Conservation (phyloP, 164 flowering plant species). For the Vitis amurensis region DNA sequence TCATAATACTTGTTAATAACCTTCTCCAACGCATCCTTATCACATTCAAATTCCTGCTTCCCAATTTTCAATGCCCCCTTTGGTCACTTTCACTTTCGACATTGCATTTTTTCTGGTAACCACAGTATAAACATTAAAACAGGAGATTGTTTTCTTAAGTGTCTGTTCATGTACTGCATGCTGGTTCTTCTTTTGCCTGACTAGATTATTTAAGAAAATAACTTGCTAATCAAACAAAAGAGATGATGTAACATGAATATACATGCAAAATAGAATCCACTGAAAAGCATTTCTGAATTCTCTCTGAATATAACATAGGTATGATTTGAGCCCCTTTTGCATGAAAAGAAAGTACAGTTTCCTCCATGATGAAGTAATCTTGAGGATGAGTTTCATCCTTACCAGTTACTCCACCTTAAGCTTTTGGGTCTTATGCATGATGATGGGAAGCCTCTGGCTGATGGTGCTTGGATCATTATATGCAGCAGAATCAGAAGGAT, state of each 20-base stretch:
- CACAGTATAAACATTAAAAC: not conserved
- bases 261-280: not conserved
- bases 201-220: not conserved
- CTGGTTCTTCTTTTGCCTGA: not conserved
- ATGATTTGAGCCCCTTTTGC: not conserved
- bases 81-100: no score
- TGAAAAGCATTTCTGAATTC: not conserved
- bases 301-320: not conserved
- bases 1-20: no score
- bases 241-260: conserved; percentile 3
- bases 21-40: no score
- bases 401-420: conserved; percentile 46
- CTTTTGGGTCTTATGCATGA: conserved; percentile 75
- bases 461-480: conserved; percentile 77
- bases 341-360: conserved; percentile 3
- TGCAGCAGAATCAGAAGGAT: conserved; percentile 75
- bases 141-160: not conserved
- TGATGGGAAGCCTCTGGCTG: conserved; percentile 71
- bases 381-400: conserved; percentile 20
- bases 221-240: not conserved
- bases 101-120: no score
- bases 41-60: no score
- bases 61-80: no score
- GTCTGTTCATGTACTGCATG: not conserved
- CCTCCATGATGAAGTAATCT: not conserved